Percentiles rank a stretch among this genome's conserved stretches.
Evolutionary conservation across 1,139 yeast genomes (phyloP).

Genomic region (Suhomyces atakaporum): DNA sequence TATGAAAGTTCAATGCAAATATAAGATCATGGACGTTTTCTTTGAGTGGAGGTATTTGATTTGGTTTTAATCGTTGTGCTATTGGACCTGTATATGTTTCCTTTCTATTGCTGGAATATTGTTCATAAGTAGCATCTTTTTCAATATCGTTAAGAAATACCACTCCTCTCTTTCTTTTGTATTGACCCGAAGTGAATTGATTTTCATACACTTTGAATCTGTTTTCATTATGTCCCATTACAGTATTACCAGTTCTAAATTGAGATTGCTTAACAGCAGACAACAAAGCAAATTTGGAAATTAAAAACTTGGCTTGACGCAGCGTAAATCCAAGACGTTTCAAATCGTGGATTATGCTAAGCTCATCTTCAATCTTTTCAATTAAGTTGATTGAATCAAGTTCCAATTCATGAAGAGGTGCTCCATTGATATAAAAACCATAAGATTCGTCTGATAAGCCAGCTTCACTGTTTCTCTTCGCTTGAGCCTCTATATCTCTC

Average conservation of each 20-base stretch:
- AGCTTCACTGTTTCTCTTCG: constrained; percentile 30
- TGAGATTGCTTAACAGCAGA: constrained; percentile 38
- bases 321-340: constrained; percentile 37
- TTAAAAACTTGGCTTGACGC: constrained; percentile 37
- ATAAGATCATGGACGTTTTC: constrained; percentile 79
- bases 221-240: constrained; percentile 40
- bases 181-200: constrained; percentile 32
- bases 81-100: constrained; percentile 37
- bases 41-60: constrained; percentile 66
- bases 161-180: constrained; percentile 43
- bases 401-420: constrained; percentile 45
- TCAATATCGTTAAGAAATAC: constrained; percentile 80
- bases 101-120: constrained; percentile 45
- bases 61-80: constrained; percentile 33
- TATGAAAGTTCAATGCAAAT: constrained; percentile 66
- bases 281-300: constrained; percentile 48
- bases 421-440: constrained; percentile 68
- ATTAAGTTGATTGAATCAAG: constrained; percentile 47
- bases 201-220: constrained; percentile 38
- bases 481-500: constrained; percentile 23
- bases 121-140: constrained; percentile 54
- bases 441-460: constrained; percentile 40
- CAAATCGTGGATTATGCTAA: constrained; percentile 30
- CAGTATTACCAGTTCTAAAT: constrained; percentile 37
- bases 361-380: constrained; percentile 39